phyloP scores from a whole-genome alignment of 768 basidiomycete species.

The Leccinum incarnatum region DNA sequence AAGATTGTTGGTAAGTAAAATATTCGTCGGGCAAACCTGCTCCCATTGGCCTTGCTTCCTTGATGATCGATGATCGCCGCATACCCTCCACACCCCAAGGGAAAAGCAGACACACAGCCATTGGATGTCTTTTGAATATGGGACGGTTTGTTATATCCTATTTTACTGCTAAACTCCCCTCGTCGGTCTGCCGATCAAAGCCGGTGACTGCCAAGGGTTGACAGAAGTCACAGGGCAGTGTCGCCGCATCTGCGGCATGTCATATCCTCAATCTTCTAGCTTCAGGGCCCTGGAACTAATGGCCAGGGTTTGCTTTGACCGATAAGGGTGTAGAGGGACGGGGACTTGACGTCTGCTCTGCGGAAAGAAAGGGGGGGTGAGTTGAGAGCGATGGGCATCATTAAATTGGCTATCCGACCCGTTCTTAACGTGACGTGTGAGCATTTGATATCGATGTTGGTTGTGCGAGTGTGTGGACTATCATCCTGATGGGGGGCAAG shows the following conservation, averaged over 20 bases:
- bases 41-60: neutral
- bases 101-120: conserved; percentile 30
- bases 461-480: neutral
- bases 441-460: neutral
- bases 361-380: conserved; percentile 20
- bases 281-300: conserved; percentile 30
- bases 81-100: neutral
- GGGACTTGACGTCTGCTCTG: conserved; percentile 35
- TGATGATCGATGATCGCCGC: too few species aligned
- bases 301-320: conserved; percentile 49
- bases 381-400: neutral
- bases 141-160: conserved; percentile 45
- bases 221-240: conserved; percentile 36
- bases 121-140: conserved; percentile 39
- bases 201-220: conserved; percentile 29
- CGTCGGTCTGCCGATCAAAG: conserved; percentile 49
- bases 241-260: conserved; percentile 49
- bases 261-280: conserved; percentile 21
- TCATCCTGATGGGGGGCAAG: too few species aligned
- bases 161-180: conserved; percentile 36
- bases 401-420: neutral
- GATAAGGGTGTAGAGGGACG: conserved; percentile 34
- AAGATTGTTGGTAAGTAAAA: neutral
- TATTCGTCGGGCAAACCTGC: neutral
- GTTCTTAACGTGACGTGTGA: neutral